These are phyloP conservation scores for Lecanoromycetidae sp. DNA, from an alignment of 2,329 filamentous ascomycete genomes.

Conservation along the genomic window DNA sequence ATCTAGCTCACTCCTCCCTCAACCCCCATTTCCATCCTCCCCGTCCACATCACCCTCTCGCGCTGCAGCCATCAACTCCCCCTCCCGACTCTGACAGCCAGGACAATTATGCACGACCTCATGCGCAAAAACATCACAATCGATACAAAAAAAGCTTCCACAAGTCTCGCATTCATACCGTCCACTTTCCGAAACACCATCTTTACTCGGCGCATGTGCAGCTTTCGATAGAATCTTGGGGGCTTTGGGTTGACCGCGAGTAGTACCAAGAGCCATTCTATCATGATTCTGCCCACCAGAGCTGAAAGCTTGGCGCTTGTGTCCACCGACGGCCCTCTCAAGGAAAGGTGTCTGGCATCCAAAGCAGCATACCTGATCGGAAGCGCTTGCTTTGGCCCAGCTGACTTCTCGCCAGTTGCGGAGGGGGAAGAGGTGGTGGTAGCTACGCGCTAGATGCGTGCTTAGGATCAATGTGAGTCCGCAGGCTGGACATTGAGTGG, in stretches of 20 bases:
- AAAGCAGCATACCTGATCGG: conserved; percentile 44
- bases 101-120: conserved; percentile 94
- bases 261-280: conserved; percentile 17
- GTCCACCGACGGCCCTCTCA: conserved; percentile 24
- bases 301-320: conserved; percentile 1
- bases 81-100: conserved; percentile 52
- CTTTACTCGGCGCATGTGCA: conserved; percentile 3
- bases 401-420: conserved; percentile 82
- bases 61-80: neutral
- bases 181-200: conserved; percentile 67
- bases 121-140: conserved; percentile 92
- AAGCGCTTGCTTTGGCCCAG: conserved; percentile 54
- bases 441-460: conserved; percentile 83
- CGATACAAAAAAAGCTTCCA: conserved; percentile 85
- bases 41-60: no score
- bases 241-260: neutral
- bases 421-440: conserved; percentile 84
- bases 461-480: conserved; percentile 86
- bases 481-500: conserved; percentile 82
- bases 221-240: neutral
- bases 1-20: neutral
- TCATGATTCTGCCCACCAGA: conserved; percentile 2
- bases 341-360: conserved; percentile 68
- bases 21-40: neutral
- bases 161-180: conserved; percentile 87